Conservation (phyloP, 768 basidiomycete species). For the Xanthoconium purpureum region DNA sequence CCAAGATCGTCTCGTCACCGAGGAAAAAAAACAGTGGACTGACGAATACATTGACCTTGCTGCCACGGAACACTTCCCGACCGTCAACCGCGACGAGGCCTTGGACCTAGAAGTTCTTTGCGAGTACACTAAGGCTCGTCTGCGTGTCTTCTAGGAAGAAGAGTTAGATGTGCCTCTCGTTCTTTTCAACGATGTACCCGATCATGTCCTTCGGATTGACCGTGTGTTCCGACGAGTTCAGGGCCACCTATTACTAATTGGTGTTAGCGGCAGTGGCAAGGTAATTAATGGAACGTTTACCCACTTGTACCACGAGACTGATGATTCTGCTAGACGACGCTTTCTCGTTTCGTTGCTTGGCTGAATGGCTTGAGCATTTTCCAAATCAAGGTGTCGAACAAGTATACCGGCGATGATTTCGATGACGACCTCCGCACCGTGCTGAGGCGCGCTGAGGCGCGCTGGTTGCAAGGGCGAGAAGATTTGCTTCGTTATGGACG, state of each 20-base stretch:
- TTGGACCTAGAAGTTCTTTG: constrained; percentile 88
- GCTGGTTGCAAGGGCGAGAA: constrained; percentile 98
- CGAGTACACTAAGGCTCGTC: constrained; percentile 94
- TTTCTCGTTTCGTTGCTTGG: constrained; percentile 99
- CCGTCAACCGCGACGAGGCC: constrained; percentile 83
- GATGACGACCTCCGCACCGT: constrained; percentile 96
- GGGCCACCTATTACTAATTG: constrained; percentile 93
- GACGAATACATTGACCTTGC: constrained; percentile 85
- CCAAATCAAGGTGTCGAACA: constrained; percentile 99
- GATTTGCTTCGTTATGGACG: constrained; percentile 99
- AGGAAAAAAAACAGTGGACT: constrained; percentile 93
- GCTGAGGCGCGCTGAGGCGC: constrained; percentile 86
- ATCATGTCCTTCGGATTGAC: constrained; percentile 97
- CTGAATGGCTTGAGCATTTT: constrained; percentile 99
- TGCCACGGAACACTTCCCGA: constrained; percentile 91
- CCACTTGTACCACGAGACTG: constrained; percentile 9
- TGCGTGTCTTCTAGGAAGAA: constrained; percentile 98
- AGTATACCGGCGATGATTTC: constrained; percentile 97
- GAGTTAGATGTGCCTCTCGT: constrained; percentile 97
- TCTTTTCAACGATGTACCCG: constrained; percentile 96
- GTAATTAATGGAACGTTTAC: constrained; percentile 41
- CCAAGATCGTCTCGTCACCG: constrained; percentile 93
- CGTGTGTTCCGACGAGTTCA: constrained; percentile 98
- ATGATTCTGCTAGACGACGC: constrained; percentile 66
- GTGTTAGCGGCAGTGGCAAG: constrained; percentile 98